Evolutionary conservation across 768 basidiomycete genomes (phyloP).

Genomic region (Tubosaeta brunneosetosa): DNA sequence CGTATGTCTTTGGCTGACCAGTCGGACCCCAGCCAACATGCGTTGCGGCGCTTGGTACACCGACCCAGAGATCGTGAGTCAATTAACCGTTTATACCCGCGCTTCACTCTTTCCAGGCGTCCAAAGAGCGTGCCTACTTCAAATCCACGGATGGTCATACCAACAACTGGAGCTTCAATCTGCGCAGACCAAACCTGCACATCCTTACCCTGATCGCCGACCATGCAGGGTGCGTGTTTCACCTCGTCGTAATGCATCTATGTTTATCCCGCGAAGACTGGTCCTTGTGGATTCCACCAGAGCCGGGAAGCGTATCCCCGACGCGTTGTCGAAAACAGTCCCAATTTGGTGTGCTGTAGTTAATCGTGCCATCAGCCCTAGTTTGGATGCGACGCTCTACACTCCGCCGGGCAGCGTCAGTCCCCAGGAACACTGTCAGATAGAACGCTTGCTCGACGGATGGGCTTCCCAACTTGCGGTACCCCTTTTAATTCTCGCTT

Average conservation of each 20-base stretch:
- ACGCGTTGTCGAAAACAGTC: slow-evolving; percentile 88
- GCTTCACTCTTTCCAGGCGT: slow-evolving; percentile 9
- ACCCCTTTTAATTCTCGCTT: neutral
- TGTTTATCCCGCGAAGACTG: slow-evolving; percentile 41
- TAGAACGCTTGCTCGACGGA: slow-evolving; percentile 53
- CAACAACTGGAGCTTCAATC: slow-evolving; percentile 79
- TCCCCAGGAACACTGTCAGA: slow-evolving; percentile 75
- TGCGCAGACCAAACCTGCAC: slow-evolving; percentile 80
- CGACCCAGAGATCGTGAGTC: slow-evolving; percentile 56
- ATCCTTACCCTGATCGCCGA: slow-evolving; percentile 55
- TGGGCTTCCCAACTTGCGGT: slow-evolving; percentile 75
- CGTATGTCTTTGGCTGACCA: neutral
- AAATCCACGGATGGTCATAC: slow-evolving; percentile 91
- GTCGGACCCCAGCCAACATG: slow-evolving; percentile 64
- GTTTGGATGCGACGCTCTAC: slow-evolving; percentile 53
- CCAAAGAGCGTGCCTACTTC: slow-evolving; percentile 59
- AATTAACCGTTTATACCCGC: neutral
- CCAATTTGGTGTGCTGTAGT: slow-evolving; percentile 94
- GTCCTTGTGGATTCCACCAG: slow-evolving; percentile 91
- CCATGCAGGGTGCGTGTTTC: slow-evolving; percentile 52
- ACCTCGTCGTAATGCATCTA: neutral
- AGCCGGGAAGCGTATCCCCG: slow-evolving; percentile 89
- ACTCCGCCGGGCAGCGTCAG: slow-evolving; percentile 69
- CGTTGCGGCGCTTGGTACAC: slow-evolving; percentile 95
- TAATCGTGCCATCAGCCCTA: slow-evolving; percentile 51